phyloP scores from a whole-genome alignment of 768 basidiomycete species.

The Sporobolomyces pararoseus region DNA sequence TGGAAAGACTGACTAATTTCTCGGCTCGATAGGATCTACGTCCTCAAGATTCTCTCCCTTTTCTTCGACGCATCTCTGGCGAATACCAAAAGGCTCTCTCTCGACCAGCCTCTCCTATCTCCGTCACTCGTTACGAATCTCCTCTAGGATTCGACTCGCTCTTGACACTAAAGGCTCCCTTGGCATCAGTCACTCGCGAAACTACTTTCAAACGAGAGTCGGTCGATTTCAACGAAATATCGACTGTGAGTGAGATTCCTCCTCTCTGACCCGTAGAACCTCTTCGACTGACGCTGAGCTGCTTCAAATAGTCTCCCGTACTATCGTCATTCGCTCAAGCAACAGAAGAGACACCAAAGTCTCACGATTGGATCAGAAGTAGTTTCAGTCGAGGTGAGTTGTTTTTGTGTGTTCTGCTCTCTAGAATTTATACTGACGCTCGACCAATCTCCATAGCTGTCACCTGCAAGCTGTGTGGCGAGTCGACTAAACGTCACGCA shows the following conservation, averaged over 20 bases:
- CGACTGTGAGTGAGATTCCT: too few species aligned
- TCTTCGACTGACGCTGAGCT: background rate
- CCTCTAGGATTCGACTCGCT: background rate
- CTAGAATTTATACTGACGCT: too few species aligned
- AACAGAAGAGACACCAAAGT: conserved; percentile 38
- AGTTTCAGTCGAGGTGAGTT: conserved; percentile 78
- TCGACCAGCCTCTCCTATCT: conserved; percentile 5
- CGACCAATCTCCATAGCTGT: conserved; percentile 58
- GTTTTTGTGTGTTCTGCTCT: background rate
- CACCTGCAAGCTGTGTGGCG: conserved; percentile 75
- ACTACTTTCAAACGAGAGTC: background rate
- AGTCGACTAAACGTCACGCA: conserved; percentile 75
- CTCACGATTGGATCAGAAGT: conserved; percentile 85
- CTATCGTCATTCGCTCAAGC: background rate
- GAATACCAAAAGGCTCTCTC: conserved; percentile 57
- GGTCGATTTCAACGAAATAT: conserved; percentile 8
- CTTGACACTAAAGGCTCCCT: background rate
- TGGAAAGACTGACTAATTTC: background rate
- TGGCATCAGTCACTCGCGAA: background rate
- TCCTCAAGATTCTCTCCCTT: conserved; percentile 91
- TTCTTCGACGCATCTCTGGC: conserved; percentile 82
- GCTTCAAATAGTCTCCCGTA: background rate
- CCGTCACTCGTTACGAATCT: conserved; percentile 7
- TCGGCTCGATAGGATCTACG: conserved; percentile 80
- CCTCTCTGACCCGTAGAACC: too few species aligned